Conservation (phyloP, 805 yeast genomes). For the Suhomyces prunicola region DNA sequence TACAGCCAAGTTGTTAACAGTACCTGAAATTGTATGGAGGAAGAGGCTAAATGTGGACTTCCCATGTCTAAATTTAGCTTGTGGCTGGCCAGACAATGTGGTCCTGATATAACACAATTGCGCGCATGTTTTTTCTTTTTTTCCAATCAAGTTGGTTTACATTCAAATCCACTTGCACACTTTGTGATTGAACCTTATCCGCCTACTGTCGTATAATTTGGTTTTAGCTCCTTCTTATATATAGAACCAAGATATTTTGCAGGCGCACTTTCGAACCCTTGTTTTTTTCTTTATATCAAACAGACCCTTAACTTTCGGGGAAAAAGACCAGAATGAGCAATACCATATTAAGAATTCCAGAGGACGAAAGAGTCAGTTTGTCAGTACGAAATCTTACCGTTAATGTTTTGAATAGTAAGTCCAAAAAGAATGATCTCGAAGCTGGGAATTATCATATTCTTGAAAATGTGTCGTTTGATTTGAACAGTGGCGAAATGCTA, state of each 20-base stretch:
- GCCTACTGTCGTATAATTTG: background rate
- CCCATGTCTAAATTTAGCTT: background rate
- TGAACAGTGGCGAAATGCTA: conserved; percentile 17
- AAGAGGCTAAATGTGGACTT: background rate
- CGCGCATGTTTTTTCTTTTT: background rate
- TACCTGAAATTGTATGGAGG: background rate
- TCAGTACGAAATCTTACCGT: conserved; percentile 12
- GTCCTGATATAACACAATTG: background rate
- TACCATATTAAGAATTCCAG: conserved; percentile 2
- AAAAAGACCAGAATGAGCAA: background rate
- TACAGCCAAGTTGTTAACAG: background rate
- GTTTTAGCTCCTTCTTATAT: background rate
- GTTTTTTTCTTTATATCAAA: background rate
- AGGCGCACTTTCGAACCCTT: background rate
- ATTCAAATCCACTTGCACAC: background rate
- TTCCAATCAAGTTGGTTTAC: background rate
- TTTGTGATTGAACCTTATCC: background rate
- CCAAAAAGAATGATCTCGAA: conserved; percentile 1
- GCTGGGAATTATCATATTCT: conserved; percentile 9
- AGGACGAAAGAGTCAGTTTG: conserved; percentile 7
- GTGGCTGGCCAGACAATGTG: background rate
- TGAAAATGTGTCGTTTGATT: conserved; percentile 19
- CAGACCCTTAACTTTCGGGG: background rate
- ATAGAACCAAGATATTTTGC: background rate
- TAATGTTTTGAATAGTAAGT: background rate